These are phyloP conservation scores for Euptelea pleiosperma DNA, from an alignment of 164 flowering plant species.

Conservation along the genomic window DNA sequence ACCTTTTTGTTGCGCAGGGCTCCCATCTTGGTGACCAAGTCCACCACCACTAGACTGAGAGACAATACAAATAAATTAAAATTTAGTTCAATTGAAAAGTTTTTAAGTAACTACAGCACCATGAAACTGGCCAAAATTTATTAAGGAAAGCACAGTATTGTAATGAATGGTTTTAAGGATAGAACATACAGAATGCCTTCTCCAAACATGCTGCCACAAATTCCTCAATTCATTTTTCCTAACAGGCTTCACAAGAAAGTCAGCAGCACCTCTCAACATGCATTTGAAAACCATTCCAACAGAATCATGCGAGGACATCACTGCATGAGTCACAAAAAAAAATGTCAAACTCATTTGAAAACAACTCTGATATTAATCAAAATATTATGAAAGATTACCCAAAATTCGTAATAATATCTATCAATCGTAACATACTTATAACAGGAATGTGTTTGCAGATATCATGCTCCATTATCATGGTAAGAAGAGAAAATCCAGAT, in stretches of 20 bases:
- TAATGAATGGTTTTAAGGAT: neutral
- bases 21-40: slow-evolving; percentile 30
- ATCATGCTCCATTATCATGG: slow-evolving; percentile 77
- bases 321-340: slow-evolving; percentile 41
- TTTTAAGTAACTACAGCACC: neutral
- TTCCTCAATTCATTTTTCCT: slow-evolving; percentile 87
- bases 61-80: neutral
- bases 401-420: neutral
- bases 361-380: neutral
- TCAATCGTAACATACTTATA: slow-evolving; percentile 64
- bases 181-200: slow-evolving; percentile 70
- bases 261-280: slow-evolving; percentile 94
- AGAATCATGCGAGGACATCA: slow-evolving; percentile 92
- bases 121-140: neutral
- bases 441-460: slow-evolving; percentile 88
- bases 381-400: neutral
- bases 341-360: neutral
- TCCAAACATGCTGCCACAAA: slow-evolving; percentile 99
- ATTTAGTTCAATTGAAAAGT: neutral
- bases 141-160: neutral
- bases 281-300: slow-evolving; percentile 74
- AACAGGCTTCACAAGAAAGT: slow-evolving; percentile 90
- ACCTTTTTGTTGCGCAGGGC: slow-evolving; percentile 35
- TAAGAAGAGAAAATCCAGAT: slow-evolving; percentile 80
- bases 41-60: slow-evolving; percentile 30